phyloP scores from a whole-genome alignment of 768 basidiomycete genomes.

The Boletus reticulatus region DNA sequence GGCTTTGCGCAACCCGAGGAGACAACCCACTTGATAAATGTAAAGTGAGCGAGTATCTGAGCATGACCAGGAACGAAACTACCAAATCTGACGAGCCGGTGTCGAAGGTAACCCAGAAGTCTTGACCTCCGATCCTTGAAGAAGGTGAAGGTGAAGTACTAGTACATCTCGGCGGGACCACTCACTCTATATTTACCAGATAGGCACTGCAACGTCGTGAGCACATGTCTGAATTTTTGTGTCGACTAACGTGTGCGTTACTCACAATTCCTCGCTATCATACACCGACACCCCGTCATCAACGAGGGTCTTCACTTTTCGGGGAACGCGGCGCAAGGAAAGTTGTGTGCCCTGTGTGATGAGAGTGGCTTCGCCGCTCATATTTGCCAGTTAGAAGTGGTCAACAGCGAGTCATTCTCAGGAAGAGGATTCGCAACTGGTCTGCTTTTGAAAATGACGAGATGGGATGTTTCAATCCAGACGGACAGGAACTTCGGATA shows the following conservation, averaged over 20 bases:
- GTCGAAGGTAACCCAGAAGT: conserved; percentile 47
- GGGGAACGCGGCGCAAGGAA: conserved; percentile 22
- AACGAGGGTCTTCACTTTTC: conserved; percentile 14
- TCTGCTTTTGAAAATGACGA: conserved; percentile 13
- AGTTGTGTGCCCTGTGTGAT: conserved; percentile 24
- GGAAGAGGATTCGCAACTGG: not conserved
- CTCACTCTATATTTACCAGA: conserved; percentile 37
- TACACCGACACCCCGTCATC: conserved; percentile 24
- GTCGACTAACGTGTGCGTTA: not conserved
- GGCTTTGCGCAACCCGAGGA: conserved; percentile 41
- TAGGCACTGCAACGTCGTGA: conserved; percentile 34
- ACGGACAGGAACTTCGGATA: not conserved
- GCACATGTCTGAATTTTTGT: not conserved
- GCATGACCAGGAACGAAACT: conserved; percentile 3
- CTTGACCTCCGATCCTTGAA: conserved; percentile 41
- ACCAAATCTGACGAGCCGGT: conserved; percentile 61
- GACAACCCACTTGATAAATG: conserved; percentile 46
- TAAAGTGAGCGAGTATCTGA: conserved; percentile 1
- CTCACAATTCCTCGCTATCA: conserved; percentile 36
- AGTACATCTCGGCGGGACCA: not conserved
- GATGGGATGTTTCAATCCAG: conserved; percentile 4
- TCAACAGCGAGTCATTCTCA: not conserved
- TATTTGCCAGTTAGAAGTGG: conserved; percentile 3
- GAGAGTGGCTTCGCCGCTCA: conserved; percentile 13
- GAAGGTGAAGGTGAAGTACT: conserved; percentile 3